Percentiles rank a stretch among this genome's conserved stretches.
phyloP scores from a whole-genome alignment of 2,329 filamentous ascomycete genomes.

The Furcasterigmium sp. region DNA sequence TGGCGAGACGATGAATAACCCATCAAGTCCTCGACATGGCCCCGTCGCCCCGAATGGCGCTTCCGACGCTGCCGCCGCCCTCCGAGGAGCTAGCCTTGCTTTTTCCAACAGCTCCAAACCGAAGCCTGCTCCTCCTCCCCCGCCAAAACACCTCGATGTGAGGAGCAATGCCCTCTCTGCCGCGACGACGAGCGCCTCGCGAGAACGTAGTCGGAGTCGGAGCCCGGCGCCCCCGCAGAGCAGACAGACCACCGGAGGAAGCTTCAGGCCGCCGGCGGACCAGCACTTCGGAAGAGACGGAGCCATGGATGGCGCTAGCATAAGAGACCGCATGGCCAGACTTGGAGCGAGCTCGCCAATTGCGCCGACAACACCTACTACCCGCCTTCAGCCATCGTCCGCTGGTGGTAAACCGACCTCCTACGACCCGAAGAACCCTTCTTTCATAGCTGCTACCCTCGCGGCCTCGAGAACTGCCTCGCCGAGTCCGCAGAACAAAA shows the following conservation, averaged over 20 bases:
- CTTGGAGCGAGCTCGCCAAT: conserved; percentile 10
- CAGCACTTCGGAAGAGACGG: conserved; percentile 8
- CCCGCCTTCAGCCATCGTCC: conserved; percentile 9
- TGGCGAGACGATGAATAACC: conserved; percentile 13
- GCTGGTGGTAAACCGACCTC: conserved; percentile 6
- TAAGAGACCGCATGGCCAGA: conserved; percentile 19
- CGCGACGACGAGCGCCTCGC: conserved; percentile 33
- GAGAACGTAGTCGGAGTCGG: conserved; percentile 18
- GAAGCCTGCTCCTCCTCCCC: conserved; percentile 9
- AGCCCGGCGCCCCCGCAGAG: conserved; percentile 18
- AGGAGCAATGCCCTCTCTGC: conserved; percentile 38
- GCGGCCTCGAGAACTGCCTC: conserved; percentile 26
- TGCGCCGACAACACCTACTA: conserved; percentile 4
- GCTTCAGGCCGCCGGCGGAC: conserved; percentile 13
- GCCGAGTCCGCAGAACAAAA: conserved; percentile 9
- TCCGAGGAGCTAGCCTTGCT: conserved; percentile 50
- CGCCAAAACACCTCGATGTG: conserved; percentile 6
- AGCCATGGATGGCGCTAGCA: conserved; percentile 13
- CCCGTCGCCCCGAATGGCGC: conserved; percentile 14
- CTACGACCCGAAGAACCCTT: conserved; percentile 46
- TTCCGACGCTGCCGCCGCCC: conserved; percentile 33
- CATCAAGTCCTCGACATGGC: conserved; percentile 19
- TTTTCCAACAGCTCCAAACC: conserved; percentile 34
- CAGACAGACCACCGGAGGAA: conserved; percentile 33
- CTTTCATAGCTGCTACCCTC: conserved; percentile 55